Percentiles rank a stretch among this genome's conserved stretches.
These are phyloP conservation scores for Candida broadrunensis DNA, from an alignment of 805 yeast species.

Conservation along the genomic window DNA sequence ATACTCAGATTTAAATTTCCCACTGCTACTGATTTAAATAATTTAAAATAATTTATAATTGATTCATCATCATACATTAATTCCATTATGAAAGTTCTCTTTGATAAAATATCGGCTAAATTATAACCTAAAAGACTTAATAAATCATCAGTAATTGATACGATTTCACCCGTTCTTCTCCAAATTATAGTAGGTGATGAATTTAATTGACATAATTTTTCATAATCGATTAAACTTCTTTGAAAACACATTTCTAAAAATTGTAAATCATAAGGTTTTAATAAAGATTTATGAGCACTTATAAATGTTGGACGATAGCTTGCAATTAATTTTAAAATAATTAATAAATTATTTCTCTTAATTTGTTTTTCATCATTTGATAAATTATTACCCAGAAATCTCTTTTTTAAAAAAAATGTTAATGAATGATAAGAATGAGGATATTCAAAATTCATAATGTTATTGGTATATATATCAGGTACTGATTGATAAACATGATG, in stretches of 20 bases:
- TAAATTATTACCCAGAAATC: slow-evolving; percentile 54
- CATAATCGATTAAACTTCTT: slow-evolving; percentile 42
- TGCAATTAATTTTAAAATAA: slow-evolving; percentile 57
- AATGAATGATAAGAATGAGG: slow-evolving; percentile 63
- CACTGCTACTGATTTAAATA: slow-evolving; percentile 71
- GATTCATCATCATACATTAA: slow-evolving; percentile 74
- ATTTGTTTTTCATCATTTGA: slow-evolving; percentile 22
- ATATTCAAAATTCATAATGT: slow-evolving; percentile 52
- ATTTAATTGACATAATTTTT: slow-evolving; percentile 45
- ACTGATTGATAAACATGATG: slow-evolving; percentile 53
- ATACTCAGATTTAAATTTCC: slow-evolving; percentile 57
- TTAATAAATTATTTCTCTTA: slow-evolving; percentile 31
- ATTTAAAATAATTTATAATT: slow-evolving; percentile 66
- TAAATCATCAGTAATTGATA: slow-evolving; percentile 73
- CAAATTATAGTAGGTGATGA: slow-evolving; percentile 82
- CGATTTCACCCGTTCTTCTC: slow-evolving; percentile 85
- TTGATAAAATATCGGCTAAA: slow-evolving; percentile 52
- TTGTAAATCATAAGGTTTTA: slow-evolving; percentile 66
- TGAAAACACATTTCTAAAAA: slow-evolving; percentile 46
- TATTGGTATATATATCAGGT: slow-evolving; percentile 49
- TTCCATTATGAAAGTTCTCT: slow-evolving; percentile 69
- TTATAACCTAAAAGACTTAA: slow-evolving; percentile 66
- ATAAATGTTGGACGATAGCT: slow-evolving; percentile 74
- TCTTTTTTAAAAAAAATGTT: slow-evolving; percentile 49
- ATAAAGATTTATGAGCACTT: slow-evolving; percentile 66